Conservation (phyloP, 2,329 filamentous ascomycete genomes). For the Aureobasidium pullulans region DNA sequence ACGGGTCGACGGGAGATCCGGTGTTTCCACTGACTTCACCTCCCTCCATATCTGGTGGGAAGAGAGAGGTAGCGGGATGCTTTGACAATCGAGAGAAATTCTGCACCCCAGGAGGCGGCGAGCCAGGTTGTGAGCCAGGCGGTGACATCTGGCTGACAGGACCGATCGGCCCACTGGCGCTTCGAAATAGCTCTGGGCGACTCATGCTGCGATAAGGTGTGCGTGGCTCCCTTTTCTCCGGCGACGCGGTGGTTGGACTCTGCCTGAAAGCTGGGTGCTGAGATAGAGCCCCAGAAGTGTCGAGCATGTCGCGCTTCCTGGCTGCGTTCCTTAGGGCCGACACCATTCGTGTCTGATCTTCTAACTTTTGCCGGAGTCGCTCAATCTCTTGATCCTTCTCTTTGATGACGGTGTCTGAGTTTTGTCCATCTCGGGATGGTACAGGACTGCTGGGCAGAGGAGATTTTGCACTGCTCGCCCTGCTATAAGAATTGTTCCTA, state of each 20-base stretch:
- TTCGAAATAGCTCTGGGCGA: slow-evolving; percentile 28
- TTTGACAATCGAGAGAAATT: slow-evolving; percentile 18
- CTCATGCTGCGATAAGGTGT: slow-evolving; percentile 19
- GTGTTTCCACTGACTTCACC: neutral
- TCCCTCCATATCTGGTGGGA: neutral
- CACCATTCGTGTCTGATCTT: slow-evolving; percentile 94
- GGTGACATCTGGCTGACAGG: slow-evolving; percentile 3
- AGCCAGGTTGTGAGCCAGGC: neutral
- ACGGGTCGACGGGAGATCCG: slow-evolving; percentile 23
- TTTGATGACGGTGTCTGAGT: slow-evolving; percentile 50
- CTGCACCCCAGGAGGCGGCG: slow-evolving; percentile 1
- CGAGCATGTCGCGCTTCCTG: slow-evolving; percentile 66
- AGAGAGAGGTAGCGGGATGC: neutral
- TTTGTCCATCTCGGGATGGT: neutral
- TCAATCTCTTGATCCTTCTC: slow-evolving; percentile 92
- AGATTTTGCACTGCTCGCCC: slow-evolving; percentile 68
- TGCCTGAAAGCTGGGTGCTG: slow-evolving; percentile 9
- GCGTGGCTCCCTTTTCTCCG: neutral
- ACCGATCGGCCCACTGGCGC: slow-evolving; percentile 19
- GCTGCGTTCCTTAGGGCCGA: slow-evolving; percentile 76
- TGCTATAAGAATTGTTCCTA: slow-evolving; percentile 78
- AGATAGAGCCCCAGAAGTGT: slow-evolving; percentile 12
- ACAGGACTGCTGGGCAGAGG: slow-evolving; percentile 27
- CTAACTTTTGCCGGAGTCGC: slow-evolving; percentile 78
- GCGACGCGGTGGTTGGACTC: neutral